Evolutionary conservation across 2,329 filamentous ascomycete genomes (phyloP), one percentile per base, ranked within the genome.

Genomic region (Alternaria brassicicola): DNA sequence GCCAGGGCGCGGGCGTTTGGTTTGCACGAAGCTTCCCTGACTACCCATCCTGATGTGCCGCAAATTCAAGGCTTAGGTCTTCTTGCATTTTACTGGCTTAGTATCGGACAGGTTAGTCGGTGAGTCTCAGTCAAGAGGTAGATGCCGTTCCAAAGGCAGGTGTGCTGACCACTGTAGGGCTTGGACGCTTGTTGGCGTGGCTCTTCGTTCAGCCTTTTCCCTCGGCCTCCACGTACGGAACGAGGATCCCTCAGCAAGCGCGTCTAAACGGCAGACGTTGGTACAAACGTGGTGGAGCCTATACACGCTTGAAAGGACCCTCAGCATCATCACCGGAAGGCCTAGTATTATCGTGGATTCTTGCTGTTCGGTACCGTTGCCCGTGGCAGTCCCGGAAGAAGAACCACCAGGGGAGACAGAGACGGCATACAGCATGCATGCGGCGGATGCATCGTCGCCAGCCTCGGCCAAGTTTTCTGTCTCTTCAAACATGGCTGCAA

Each of bases 201-300:
- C 75, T 15, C 54, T 79, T n/a, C 75, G 78, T 4, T 72, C 63
- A 33, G 64, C 78, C 64, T 68, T 74, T 62, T 70, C 71, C 2
- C 71, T 78, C 15, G 78, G 77, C 23, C 66, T 81, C 7, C 77
- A 80, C 54, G 63, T 80, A 38, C 71, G 73, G 6, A 80, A 79
- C 41, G 65, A 73, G 42, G 72, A 72, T 41, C 69, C 71, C 1
- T 69, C 69, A 6, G 63, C 73, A 6, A 54, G 68, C 13, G 65
- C 69, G 6, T 52, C 64, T 12, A 68, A 74, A 42, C 74, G 70
- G 57, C 77, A 80, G 57, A 72, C 72, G 4, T 60, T 78, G 47
- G 68, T 76, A 3, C 73, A 74, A 21, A 71, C 76, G 13, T 81
- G 79, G 78, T 79, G 78, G 76, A 76, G 77, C 43, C 55, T 80